Base-by-base conservation (phyloP, 495 filamentous ascomycete genomes). In the Aspergillus conjunctus region DNA sequence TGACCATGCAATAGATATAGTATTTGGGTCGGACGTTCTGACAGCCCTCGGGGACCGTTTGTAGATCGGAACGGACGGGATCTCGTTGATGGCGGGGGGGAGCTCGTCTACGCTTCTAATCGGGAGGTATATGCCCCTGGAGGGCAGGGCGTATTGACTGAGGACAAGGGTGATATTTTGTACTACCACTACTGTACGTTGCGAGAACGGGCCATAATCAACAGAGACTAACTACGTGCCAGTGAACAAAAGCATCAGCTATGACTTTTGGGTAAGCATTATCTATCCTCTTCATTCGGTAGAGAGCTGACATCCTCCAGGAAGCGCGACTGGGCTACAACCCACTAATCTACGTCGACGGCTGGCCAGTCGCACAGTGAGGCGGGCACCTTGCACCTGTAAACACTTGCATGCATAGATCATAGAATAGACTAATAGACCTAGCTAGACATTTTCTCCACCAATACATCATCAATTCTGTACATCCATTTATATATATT, bases 101-200 rank as follows among this genome's bases (percentile, higher is more conserved):
- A 72, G 9, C 54, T 75, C 9, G 66, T 81, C 43, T 81, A 81
- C 62, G 79, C 74, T 15, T 79, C 78, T 2, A 78, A 74, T n/a
- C 69, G 68, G 21, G 74, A 79, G 14, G 73, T 79, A 21, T 80
- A 79, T 66, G 79, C 77, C 4, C 79, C 78, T 32, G 78, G 79
- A 18, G 79, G 78, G 7, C 72, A 78, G 60, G 79, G 73, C 4
- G 69, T 79, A 9, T 54, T 82, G 31, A 67, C 64, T 17, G 70
- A 68, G 30, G 72, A 67, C 17, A 65, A 63, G 1, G 66, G 54
- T 12, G 78, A 81, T 50, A 65, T 79, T 15, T 68, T 81, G 8
- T 82, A 79, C 58, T 81, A 81, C 56, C 79, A 81, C 56, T 81
- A 81, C 48, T 66, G 77, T 80, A 57, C 71, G 2, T 53, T n/a